These are phyloP conservation scores for Blastomyces gilchristii DNA, from an alignment of 2,329 filamentous ascomycete genomes.

Conservation along the genomic window DNA sequence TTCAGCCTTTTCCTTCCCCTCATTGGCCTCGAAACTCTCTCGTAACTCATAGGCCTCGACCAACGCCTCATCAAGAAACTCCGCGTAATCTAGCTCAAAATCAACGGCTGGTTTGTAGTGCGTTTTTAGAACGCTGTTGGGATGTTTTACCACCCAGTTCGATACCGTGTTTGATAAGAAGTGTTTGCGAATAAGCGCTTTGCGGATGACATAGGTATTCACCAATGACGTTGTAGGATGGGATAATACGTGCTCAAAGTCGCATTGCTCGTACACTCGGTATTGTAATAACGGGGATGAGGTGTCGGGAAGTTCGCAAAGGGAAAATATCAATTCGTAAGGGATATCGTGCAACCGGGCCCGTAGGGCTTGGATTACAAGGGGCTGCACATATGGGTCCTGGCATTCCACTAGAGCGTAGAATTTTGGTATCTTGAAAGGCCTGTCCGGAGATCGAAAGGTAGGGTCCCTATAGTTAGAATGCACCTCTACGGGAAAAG, in stretches of 20 bases:
- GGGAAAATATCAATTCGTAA: slow-evolving; percentile 47
- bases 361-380: slow-evolving; percentile 64
- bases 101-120: slow-evolving; percentile 71
- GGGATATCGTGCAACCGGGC: slow-evolving; percentile 46
- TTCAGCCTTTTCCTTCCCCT: slow-evolving; percentile 49
- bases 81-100: slow-evolving; percentile 92
- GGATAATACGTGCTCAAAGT: slow-evolving; percentile 64
- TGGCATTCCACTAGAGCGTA: slow-evolving; percentile 75
- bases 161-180: slow-evolving; percentile 76
- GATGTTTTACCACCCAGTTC: slow-evolving; percentile 78
- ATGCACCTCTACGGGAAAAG: slow-evolving; percentile 6
- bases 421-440: slow-evolving; percentile 31
- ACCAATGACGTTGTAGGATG: slow-evolving; percentile 55
- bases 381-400: slow-evolving; percentile 77
- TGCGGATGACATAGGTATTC: slow-evolving; percentile 91
- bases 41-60: slow-evolving; percentile 81
- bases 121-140: slow-evolving; percentile 53
- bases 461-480: slow-evolving; percentile 10
- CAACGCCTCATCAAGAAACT: slow-evolving; percentile 89
- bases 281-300: slow-evolving; percentile 59
- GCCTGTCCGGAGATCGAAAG: slow-evolving; percentile 10
- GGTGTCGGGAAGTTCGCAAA: slow-evolving; percentile 39
- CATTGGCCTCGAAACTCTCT: slow-evolving; percentile 65
- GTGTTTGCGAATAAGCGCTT: slow-evolving; percentile 92
- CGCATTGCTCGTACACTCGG: slow-evolving; percentile 72